Conservation (phyloP, 805 yeast species). For the Schizosaccharomyces cryophilus region DNA sequence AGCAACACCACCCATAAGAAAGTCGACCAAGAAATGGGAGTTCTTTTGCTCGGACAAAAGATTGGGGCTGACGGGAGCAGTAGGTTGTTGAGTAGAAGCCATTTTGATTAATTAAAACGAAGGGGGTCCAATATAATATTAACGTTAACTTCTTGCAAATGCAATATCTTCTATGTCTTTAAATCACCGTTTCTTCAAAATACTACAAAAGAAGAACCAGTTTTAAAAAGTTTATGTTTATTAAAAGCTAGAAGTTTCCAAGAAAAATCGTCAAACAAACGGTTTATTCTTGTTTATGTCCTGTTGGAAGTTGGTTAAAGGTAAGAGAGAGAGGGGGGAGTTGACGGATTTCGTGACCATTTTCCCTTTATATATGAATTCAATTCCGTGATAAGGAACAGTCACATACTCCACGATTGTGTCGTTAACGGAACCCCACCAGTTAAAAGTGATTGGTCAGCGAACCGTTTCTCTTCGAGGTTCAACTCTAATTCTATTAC, state of each 20-base stretch:
- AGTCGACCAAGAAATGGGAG: not conserved
- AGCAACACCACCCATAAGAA: constrained; percentile 37
- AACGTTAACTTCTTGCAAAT: no score
- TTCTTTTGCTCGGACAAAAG: not conserved
- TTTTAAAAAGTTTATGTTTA: no score
- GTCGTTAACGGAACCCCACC: not conserved
- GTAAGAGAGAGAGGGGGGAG: not conserved
- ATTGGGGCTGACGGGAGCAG: not conserved
- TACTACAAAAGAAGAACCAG: no score
- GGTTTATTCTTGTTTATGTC: not conserved
- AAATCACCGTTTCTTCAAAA: no score
- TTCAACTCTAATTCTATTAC: no score
- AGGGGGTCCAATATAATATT: no score
- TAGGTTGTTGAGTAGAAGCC: not conserved
- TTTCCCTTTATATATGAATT: not conserved
- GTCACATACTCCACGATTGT: not conserved
- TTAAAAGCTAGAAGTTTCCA: not conserved
- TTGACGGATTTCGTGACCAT: not conserved
- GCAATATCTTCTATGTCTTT: no score
- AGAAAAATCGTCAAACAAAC: not conserved
- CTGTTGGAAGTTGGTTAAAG: not conserved
- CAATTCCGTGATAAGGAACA: not conserved
- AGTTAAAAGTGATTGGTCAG: no score
- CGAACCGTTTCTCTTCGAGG: no score
- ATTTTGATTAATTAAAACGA: not conserved